A percentile compares a stretch with the other conserved stretches of the same genome.
Conservation (phyloP, 371 early-diverging fungal species). For the Umbelopsis sp. region DNA sequence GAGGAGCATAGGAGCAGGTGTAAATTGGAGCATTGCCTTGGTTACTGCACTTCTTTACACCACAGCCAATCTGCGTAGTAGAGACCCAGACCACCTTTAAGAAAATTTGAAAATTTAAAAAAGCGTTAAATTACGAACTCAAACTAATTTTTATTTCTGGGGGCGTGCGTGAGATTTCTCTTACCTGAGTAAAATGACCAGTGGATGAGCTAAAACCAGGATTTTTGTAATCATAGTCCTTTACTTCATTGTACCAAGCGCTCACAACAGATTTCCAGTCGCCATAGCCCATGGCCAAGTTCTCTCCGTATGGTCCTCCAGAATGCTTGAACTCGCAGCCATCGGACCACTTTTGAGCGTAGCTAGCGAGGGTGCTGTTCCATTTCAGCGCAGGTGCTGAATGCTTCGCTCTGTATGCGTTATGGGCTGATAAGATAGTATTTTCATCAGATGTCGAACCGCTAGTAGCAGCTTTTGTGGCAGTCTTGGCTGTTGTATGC, state of each 20-base stretch:
- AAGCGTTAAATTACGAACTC: not conserved
- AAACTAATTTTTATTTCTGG: not conserved
- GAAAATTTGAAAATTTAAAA: conserved; percentile 5
- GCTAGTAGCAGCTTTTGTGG: not conserved
- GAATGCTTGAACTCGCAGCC: conserved; percentile 45
- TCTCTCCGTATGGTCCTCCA: conserved; percentile 44
- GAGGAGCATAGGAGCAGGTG: conserved; percentile 49
- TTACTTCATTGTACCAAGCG: conserved; percentile 54
- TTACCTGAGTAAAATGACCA: conserved; percentile 55
- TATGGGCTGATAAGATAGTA: conserved; percentile 41
- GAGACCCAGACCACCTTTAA: conserved; percentile 51
- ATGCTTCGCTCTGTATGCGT: conserved; percentile 49
- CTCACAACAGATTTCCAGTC: conserved; percentile 31
- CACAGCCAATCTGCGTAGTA: conserved; percentile 56
- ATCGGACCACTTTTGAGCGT: conserved; percentile 54
- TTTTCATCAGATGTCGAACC: not conserved
- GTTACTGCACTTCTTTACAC: conserved; percentile 44
- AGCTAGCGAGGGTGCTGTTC: conserved; percentile 42
- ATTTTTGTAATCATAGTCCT: conserved; percentile 39
- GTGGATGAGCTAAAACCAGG: conserved; percentile 41
- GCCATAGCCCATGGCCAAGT: conserved; percentile 48
- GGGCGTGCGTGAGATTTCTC: not conserved
- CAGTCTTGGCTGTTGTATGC: not conserved
- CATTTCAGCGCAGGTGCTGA: conserved; percentile 48
- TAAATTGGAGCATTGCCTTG: conserved; percentile 33